Conservation (phyloP, 2,329 filamentous ascomycete species). For the Fusarium incarnatum region DNA sequence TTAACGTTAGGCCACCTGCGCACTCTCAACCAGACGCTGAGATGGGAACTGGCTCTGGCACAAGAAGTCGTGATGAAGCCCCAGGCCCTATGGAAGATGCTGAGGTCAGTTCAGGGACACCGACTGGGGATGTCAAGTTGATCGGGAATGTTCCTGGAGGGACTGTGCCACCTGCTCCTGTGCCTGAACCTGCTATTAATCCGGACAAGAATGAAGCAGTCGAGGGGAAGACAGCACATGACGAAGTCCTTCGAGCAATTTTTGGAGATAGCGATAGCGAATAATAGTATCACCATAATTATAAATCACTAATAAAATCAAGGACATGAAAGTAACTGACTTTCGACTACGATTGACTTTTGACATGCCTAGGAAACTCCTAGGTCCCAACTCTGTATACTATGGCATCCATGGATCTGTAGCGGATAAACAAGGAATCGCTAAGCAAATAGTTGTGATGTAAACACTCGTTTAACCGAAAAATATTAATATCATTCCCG, state of each 20-base stretch:
- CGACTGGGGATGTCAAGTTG: conserved; percentile 19
- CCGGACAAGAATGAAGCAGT: conserved; percentile 75
- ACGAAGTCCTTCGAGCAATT: conserved; percentile 89
- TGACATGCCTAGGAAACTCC: not conserved
- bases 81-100: conserved; percentile 30
- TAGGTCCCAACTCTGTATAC: not conserved
- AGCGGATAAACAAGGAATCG: not conserved
- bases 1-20: conserved; percentile 83
- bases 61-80: conserved; percentile 26
- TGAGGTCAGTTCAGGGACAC: conserved; percentile 5
- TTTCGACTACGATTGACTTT: not conserved
- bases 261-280: conserved; percentile 90
- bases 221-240: conserved; percentile 78
- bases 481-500: not conserved
- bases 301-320: not conserved
- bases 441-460: not conserved
- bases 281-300: conserved; percentile 27
- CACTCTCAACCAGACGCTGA: conserved; percentile 68
- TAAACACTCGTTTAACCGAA: conserved; percentile 1
- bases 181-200: conserved; percentile 60
- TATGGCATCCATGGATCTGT: not conserved
- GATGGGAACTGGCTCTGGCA: conserved; percentile 46
- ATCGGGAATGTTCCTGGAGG: conserved; percentile 26
- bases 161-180: conserved; percentile 4
- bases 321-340: not conserved